Evolutionary conservation across 257 asterid species (phyloP), one percentile per base, ranked within the genome.

Genomic region (Scutellaria barbata): DNA sequence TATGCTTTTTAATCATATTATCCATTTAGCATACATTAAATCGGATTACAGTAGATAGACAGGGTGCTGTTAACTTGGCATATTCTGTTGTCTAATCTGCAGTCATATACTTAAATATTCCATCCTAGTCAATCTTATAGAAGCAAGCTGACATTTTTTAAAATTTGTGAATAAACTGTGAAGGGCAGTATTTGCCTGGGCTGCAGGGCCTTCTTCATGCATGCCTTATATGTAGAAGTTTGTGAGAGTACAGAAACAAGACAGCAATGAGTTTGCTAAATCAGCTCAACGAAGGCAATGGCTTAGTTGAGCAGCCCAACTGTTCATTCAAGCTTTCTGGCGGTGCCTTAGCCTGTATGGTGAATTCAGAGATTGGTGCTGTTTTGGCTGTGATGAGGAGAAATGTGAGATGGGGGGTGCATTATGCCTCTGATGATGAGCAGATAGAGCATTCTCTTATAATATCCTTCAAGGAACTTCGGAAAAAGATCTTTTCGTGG

Each of bases 341-440:
- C 41, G 90, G 86, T 62, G 87, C 98, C 77, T 80, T 91, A 72
- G 96, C 96, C 64, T 94, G 97, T 57, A 88, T 88, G 83, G 82
- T 94, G 76, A 91, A 85, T 81, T 89, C 99, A 68, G 99, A 94
- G 82, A 91, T 94, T 52, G 97, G 96, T 70, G 96, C 96, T 2
- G 99, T 94, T 79, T 85, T 91, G 89, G 95, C 99, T 61, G 99
- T 94, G 71, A 94, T 94, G 97, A 88, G 97, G 88, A 86, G 99
- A 82, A 94, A 94, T 74, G 99, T 94, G 66, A 86, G 97, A 69
- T 94, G 99, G 97, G 97, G 97, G 76, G 87, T 84, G 71, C 95
- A 77, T 66, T 94, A 91, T 85, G 95, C 84, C 20, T 80, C 82
- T 69, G 95, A 84, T 64, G 99, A 91, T 78, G 97, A 94, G 53